Percentiles rank a stretch among this genome's conserved stretches.
Conservation (phyloP, 352 stramenopile species). For the Pythium graminicola region DNA sequence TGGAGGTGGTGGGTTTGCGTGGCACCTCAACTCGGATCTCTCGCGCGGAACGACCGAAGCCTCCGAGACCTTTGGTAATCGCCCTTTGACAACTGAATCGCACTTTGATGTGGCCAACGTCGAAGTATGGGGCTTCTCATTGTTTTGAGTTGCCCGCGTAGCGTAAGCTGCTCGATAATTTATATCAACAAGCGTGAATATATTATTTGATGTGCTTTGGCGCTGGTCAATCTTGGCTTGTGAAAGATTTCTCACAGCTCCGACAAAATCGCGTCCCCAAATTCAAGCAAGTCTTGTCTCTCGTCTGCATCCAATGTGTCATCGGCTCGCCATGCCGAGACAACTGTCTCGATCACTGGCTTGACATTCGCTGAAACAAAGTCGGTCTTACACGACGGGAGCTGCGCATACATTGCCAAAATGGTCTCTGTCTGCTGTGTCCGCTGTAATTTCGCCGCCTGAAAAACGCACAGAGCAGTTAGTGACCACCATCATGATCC, state of each 20-base stretch:
- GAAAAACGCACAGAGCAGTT: not conserved
- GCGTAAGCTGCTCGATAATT: constrained; percentile 13
- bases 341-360: constrained; percentile 29
- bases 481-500: not conserved
- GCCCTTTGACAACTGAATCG: constrained; percentile 65
- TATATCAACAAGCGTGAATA: constrained; percentile 15
- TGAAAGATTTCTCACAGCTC: constrained; percentile 10
- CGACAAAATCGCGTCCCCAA: constrained; percentile 5
- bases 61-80: constrained; percentile 84
- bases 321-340: constrained; percentile 24
- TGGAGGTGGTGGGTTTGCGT: constrained; percentile 82
- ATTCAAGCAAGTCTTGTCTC: constrained; percentile 37
- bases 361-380: constrained; percentile 38
- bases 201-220: constrained; percentile 18
- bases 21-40: constrained; percentile 87
- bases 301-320: constrained; percentile 41
- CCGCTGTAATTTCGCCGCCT: constrained; percentile 35
- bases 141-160: constrained; percentile 29
- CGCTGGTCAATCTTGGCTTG: no score
- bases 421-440: constrained; percentile 51
- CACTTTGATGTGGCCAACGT: constrained; percentile 79
- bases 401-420: constrained; percentile 51
- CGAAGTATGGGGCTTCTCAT: constrained; percentile 85
- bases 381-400: constrained; percentile 42
- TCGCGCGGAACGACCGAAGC: constrained; percentile 73